A percentile compares a stretch with the other conserved stretches of the same genome.
These are phyloP conservation scores for Apiospora saccharicola DNA, from an alignment of 2,329 filamentous ascomycete species.

Conservation along the genomic window DNA sequence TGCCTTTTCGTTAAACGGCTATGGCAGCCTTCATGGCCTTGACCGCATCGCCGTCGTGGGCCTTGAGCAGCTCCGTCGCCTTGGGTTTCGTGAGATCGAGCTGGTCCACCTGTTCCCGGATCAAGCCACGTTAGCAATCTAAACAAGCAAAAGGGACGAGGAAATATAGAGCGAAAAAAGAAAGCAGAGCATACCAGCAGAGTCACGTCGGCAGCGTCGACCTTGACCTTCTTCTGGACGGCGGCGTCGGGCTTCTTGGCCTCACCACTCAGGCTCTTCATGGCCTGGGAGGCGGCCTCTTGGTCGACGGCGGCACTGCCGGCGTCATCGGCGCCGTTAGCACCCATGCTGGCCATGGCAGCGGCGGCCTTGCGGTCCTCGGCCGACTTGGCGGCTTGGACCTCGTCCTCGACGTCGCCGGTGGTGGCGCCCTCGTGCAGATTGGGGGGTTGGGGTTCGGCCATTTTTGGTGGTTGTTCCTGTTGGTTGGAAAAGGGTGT, in stretches of 20 bases:
- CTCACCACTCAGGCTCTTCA: slow-evolving; percentile 64
- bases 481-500: neutral
- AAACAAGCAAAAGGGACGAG: neutral
- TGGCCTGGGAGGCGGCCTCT: slow-evolving; percentile 75
- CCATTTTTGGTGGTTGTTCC: slow-evolving; percentile 53
- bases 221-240: slow-evolving; percentile 70
- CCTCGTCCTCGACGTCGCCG: slow-evolving; percentile 66
- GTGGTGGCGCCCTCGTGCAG: slow-evolving; percentile 67
- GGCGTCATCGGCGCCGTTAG: slow-evolving; percentile 53
- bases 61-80: slow-evolving; percentile 77
- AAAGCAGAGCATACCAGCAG: slow-evolving; percentile 65
- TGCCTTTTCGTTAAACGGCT: slow-evolving; percentile 28
- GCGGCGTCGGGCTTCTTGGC: slow-evolving; percentile 44
- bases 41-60: slow-evolving; percentile 73
- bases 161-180: neutral
- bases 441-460: slow-evolving; percentile 64
- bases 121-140: neutral
- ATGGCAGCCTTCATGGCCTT: slow-evolving; percentile 70
- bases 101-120: slow-evolving; percentile 64
- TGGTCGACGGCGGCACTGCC: slow-evolving; percentile 69
- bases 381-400: slow-evolving; percentile 65
- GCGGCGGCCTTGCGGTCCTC: slow-evolving; percentile 81
- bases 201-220: slow-evolving; percentile 74
- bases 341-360: slow-evolving; percentile 75
- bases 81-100: slow-evolving; percentile 75